Percentiles rank a stretch among this genome's conserved stretches.
phyloP scores from a whole-genome alignment of 169 alveolate genomes.

The Plasmodium adleri region DNA sequence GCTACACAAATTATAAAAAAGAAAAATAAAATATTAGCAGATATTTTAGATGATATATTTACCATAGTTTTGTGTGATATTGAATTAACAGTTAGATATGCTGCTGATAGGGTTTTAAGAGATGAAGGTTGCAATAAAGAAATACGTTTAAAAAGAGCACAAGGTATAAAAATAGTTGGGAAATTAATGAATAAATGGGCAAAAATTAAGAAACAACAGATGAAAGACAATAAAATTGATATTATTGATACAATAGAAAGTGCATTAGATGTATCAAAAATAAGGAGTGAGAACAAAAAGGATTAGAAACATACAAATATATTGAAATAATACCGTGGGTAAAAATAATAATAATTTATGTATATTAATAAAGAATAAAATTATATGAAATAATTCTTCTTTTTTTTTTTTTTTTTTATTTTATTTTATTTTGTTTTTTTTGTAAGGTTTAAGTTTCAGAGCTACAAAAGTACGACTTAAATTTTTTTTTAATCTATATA shows the following conservation, averaged over 20 bases:
- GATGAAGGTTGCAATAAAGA: conserved; percentile 77
- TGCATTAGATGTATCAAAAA: conserved; percentile 62
- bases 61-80: conserved; percentile 81
- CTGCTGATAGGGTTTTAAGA: conserved; percentile 81
- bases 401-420: too few species aligned
- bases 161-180: conserved; percentile 76
- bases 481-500: too few species aligned
- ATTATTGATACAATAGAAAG: conserved; percentile 53
- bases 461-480: too few species aligned
- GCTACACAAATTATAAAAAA: conserved; percentile 17
- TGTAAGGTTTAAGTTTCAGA: too few species aligned
- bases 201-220: conserved; percentile 32
- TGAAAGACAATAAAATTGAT: conserved; percentile 60
- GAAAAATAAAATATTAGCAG: conserved; percentile 28
- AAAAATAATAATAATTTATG: too few species aligned
- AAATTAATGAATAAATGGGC: conserved; percentile 77
- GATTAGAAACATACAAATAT: conserved; percentile 3
- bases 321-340: not conserved
- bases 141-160: conserved; percentile 80
- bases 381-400: too few species aligned
- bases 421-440: too few species aligned
- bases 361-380: too few species aligned
- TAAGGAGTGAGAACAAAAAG: conserved; percentile 16
- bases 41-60: conserved; percentile 63
- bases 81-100: conserved; percentile 80